Conservation (phyloP, 805 yeast genomes). For the Lachancea dasiensis region DNA sequence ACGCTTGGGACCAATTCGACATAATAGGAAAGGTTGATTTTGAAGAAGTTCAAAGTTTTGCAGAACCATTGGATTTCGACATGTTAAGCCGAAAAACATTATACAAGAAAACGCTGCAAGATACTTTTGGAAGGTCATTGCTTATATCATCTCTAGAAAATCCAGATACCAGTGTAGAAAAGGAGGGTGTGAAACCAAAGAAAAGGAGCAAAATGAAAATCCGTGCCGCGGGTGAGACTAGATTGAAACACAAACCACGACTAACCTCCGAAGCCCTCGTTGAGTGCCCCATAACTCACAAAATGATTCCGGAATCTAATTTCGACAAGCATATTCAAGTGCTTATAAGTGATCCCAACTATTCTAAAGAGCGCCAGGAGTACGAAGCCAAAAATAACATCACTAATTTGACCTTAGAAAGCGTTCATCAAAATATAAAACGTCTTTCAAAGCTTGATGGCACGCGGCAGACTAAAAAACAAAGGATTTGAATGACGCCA, state of each 20-base stretch:
- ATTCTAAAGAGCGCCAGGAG: slow-evolving; percentile 56
- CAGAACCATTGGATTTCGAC: slow-evolving; percentile 46
- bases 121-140: background rate
- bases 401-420: slow-evolving; percentile 47
- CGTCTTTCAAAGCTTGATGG: slow-evolving; percentile 22
- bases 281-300: slow-evolving; percentile 75
- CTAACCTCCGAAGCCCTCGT: slow-evolving; percentile 29
- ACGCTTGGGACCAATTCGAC: slow-evolving; percentile 84
- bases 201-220: slow-evolving; percentile 52
- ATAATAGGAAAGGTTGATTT: slow-evolving; percentile 66
- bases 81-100: slow-evolving; percentile 9
- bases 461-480: slow-evolving; percentile 6
- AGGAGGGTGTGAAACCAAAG: slow-evolving; percentile 11
- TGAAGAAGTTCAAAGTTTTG: slow-evolving; percentile 50
- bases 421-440: slow-evolving; percentile 58
- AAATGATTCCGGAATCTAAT: slow-evolving; percentile 59
- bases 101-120: background rate
- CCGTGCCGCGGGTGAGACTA: slow-evolving; percentile 63
- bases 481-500: slow-evolving; percentile 1
- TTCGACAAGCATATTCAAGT: slow-evolving; percentile 68
- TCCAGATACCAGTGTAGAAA: background rate
- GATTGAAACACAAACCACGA: slow-evolving; percentile 32
- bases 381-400: slow-evolving; percentile 51
- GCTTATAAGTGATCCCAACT: slow-evolving; percentile 70
- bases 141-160: background rate